These are phyloP conservation scores for Imleria badia DNA, from an alignment of 768 basidiomycete species.

Conservation along the genomic window DNA sequence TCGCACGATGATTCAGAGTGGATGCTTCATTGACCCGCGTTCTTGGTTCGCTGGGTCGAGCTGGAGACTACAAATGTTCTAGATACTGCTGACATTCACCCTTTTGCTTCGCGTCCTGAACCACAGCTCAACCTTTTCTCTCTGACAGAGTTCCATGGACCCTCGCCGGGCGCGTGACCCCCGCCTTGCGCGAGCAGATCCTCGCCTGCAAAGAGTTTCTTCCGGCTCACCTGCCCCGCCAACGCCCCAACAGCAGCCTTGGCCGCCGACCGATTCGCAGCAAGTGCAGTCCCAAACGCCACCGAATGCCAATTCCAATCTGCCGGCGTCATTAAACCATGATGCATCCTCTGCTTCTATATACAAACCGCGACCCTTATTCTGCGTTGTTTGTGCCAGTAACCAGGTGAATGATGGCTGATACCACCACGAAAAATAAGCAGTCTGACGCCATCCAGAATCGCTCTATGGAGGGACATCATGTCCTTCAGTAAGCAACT, in stretches of 20 bases:
- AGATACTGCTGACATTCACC: constrained; percentile 86
- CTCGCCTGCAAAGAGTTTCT: constrained; percentile 55
- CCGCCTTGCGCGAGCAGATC: constrained; percentile 69
- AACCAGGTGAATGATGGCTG: constrained; percentile 69
- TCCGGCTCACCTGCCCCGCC: constrained; percentile 36
- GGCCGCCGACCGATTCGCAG: constrained; percentile 21
- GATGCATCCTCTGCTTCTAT: constrained; percentile 17
- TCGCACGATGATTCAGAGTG: constrained; percentile 87
- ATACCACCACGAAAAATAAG: neutral
- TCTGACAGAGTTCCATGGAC: constrained; percentile 52
- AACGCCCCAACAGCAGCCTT: constrained; percentile 25
- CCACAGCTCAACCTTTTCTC: constrained; percentile 11
- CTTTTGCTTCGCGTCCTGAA: constrained; percentile 17
- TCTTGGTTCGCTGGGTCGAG: constrained; percentile 52
- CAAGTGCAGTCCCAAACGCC: constrained; percentile 18
- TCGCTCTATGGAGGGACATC: constrained; percentile 97
- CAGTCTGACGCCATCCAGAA: constrained; percentile 53
- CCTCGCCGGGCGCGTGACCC: constrained; percentile 80
- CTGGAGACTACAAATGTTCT: constrained; percentile 80
- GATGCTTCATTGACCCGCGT: constrained; percentile 76
- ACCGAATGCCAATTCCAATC: constrained; percentile 7
- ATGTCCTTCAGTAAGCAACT: constrained; percentile 74
- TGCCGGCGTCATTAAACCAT: neutral
- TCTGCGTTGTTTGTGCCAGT: constrained; percentile 99
- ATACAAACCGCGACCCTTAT: constrained; percentile 75